These are phyloP conservation scores for Lophium mytilinum DNA, from an alignment of 495 filamentous ascomycete genomes.

Conservation along the genomic window DNA sequence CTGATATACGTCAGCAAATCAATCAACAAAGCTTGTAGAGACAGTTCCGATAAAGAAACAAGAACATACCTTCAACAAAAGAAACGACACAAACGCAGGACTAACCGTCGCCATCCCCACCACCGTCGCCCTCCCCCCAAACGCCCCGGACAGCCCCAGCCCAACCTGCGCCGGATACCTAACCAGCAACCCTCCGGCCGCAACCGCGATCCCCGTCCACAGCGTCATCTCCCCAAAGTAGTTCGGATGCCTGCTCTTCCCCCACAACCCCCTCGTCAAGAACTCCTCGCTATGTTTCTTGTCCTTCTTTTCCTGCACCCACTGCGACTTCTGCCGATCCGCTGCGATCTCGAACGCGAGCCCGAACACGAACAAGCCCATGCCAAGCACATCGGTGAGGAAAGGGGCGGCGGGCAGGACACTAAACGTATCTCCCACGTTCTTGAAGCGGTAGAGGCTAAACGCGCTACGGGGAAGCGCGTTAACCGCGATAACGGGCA, in stretches of 20 bases:
- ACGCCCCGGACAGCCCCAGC: constrained; percentile 38
- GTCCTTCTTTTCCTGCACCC: constrained; percentile 46
- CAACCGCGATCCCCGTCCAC: constrained; percentile 54
- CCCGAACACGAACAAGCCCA: constrained; percentile 47
- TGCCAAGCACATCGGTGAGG: constrained; percentile 45
- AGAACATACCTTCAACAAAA: constrained; percentile 48
- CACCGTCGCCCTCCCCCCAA: constrained; percentile 34
- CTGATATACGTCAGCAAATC: constrained; percentile 30
- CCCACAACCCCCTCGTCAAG: constrained; percentile 51
- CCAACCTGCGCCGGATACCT: constrained; percentile 37
- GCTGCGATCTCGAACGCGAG: constrained; percentile 51
- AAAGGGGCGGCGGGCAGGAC: constrained; percentile 30
- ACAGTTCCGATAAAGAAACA: neutral
- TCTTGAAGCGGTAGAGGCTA: constrained; percentile 3
- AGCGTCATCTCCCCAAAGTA: constrained; percentile 60
- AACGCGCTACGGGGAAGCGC: constrained; percentile 43
- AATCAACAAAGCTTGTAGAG: neutral
- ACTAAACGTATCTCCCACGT: constrained; percentile 4
- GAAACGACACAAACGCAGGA: constrained; percentile 53
- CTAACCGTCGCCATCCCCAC: constrained; percentile 45
- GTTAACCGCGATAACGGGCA: constrained; percentile 54
- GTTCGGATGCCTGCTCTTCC: constrained; percentile 53
- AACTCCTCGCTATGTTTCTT: constrained; percentile 58
- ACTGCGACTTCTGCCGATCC: constrained; percentile 51
- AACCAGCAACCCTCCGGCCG: constrained; percentile 43